phyloP scores from a whole-genome alignment of 2,329 filamentous ascomycete genomes.

The Alternaria sp. region DNA sequence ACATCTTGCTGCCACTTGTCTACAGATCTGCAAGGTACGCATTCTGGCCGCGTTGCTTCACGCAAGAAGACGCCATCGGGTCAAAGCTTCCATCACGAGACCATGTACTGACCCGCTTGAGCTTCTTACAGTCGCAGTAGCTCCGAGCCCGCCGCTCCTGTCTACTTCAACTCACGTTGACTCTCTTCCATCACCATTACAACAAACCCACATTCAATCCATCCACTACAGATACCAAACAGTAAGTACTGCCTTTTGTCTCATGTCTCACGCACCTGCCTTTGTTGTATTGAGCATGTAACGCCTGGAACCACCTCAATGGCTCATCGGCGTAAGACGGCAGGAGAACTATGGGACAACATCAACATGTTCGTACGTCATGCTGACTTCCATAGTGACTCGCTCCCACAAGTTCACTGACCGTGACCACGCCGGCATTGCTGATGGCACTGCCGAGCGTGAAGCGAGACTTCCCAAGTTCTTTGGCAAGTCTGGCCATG shows the following conservation, averaged over 20 bases:
- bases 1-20: constrained; percentile 8
- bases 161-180: constrained; percentile 38
- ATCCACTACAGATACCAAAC: constrained; percentile 27
- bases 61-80: constrained; percentile 34
- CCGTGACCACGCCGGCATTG: constrained; percentile 83
- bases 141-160: constrained; percentile 36
- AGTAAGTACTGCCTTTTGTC: constrained; percentile 37
- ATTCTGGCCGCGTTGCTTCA: constrained; percentile 25
- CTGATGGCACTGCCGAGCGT: constrained; percentile 73
- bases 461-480: constrained; percentile 85
- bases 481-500: constrained; percentile 87
- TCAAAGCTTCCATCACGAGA: constrained; percentile 47
- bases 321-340: neutral
- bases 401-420: constrained; percentile 96
- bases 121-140: constrained; percentile 25
- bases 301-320: neutral
- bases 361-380: constrained; percentile 17
- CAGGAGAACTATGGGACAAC: neutral
- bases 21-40: constrained; percentile 40
- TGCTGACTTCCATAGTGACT: constrained; percentile 73
- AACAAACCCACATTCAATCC: constrained; percentile 18
- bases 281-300: constrained; percentile 12
- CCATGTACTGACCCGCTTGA: constrained; percentile 40
- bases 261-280: neutral
- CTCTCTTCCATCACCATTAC: constrained; percentile 19